A percentile compares a stretch with the other conserved stretches of the same genome.
Evolutionary conservation across 2,329 filamentous ascomycete species (phyloP).

Genomic region (Fusarium verticillioides): DNA sequence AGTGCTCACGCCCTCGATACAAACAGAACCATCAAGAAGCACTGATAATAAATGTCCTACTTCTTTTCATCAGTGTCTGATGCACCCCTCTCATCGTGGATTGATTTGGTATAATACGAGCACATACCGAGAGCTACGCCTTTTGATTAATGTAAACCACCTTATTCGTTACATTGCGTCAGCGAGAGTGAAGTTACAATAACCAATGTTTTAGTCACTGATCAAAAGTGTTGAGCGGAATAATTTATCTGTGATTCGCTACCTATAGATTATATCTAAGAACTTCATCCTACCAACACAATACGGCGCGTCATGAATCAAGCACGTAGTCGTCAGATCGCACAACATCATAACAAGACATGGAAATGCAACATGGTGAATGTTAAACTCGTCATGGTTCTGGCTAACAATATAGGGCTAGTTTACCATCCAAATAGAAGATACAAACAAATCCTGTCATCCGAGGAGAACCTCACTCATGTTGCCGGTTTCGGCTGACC

Average conservation of each 20-base stretch:
- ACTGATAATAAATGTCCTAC: not conserved
- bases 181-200: too few species aligned
- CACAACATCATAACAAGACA: too few species aligned
- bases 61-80: conserved; percentile 17
- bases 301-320: too few species aligned
- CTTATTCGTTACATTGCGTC: not conserved
- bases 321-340: not conserved
- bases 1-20: not conserved
- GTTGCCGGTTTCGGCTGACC: not conserved
- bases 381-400: too few species aligned
- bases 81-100: conserved; percentile 38
- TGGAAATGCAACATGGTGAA: too few species aligned
- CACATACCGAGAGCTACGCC: not conserved
- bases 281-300: not conserved
- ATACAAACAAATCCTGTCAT: not conserved
- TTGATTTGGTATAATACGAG: conserved; percentile 19
- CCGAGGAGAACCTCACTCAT: not conserved
- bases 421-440: too few species aligned
- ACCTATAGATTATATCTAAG: not conserved
- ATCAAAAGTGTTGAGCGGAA: not conserved
- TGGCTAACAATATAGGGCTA: too few species aligned
- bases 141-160: not conserved
- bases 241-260: not conserved
- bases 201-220: too few species aligned
- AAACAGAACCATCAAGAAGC: too few species aligned